phyloP scores from a whole-genome alignment of 352 stramenopile genomes.

The Globisporangium takayamanum region DNA sequence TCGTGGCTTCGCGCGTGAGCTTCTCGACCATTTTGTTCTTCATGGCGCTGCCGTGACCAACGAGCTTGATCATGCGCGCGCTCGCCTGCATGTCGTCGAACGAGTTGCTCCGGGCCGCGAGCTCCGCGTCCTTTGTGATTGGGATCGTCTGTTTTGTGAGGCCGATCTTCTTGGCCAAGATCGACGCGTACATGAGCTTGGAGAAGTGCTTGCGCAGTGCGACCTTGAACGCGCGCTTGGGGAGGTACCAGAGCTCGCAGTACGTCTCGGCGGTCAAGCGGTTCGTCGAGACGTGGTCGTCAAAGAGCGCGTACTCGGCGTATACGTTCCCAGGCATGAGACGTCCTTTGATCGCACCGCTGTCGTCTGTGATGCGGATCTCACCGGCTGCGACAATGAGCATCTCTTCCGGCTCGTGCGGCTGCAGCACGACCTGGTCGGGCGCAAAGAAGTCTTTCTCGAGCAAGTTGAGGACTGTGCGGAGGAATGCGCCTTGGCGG shows the following conservation, averaged over 20 bases:
- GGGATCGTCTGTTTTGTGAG: neutral
- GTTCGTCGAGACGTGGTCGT: slow-evolving; percentile 26
- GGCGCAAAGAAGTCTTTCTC: slow-evolving; percentile 46
- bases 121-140: neutral
- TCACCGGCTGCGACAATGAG: slow-evolving; percentile 43
- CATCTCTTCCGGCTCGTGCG: slow-evolving; percentile 40
- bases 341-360: slow-evolving; percentile 10
- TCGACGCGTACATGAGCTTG: slow-evolving; percentile 41
- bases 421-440: slow-evolving; percentile 22
- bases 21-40: slow-evolving; percentile 24
- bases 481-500: slow-evolving; percentile 38
- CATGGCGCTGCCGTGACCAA: slow-evolving; percentile 26
- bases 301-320: slow-evolving; percentile 42
- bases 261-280: slow-evolving; percentile 32
- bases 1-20: slow-evolving; percentile 7
- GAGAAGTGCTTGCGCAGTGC: slow-evolving; percentile 49
- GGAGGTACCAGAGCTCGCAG: slow-evolving; percentile 44
- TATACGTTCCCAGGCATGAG: slow-evolving; percentile 33
- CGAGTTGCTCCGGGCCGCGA: slow-evolving; percentile 17
- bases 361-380: slow-evolving; percentile 26
- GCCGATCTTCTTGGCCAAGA: slow-evolving; percentile 27
- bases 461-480: slow-evolving; percentile 36
- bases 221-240: slow-evolving; percentile 27
- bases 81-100: slow-evolving; percentile 30
- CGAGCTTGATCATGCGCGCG: slow-evolving; percentile 23